Evolutionary conservation across 345 rosid species (phyloP), one percentile per base, ranked within the genome.

Genomic region (Melaleuca quinquenervia): DNA sequence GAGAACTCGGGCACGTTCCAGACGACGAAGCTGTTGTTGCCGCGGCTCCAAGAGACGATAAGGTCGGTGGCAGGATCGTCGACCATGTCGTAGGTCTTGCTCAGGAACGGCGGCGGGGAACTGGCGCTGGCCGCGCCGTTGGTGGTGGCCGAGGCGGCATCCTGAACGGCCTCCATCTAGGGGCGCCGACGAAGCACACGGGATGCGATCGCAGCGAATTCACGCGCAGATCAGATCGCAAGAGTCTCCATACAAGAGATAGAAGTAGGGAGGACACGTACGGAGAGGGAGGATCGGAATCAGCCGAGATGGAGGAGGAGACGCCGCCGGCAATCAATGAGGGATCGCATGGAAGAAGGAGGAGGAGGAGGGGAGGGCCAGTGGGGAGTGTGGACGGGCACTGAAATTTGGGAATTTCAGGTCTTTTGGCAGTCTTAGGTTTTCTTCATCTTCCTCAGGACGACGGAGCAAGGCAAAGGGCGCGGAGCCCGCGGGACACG

Each of bases 1-100:
- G 86, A 74, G 86, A 85, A 85, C 52, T 84, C 85, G 32, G 85
- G 85, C 8, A 60, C 75, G n/a, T 84, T 84, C 85, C 85, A 84
- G 52, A 84, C 85, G 52, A 84, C 85, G 85, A 84, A 84, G 36
- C 75, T 84, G 85, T 84, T 84, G 74, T 84, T 54, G 76, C 36
- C 51, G 74, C 64, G 14, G 85, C 85, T 58, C 85, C 85, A 84
- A 29, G 85, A 84, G 74, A 84, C 85, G 22, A 84, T 24, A 16
- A 78, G 6, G 85, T 58, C 78, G 32, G 85, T 84, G 32, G 85
- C 58, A 27, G 85, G 85, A 49, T 84, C 85, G 51, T 84, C 85
- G 75, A 84, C 85, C 85, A 84, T 84, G 85, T 84, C 85, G 74
- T 84, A 84, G 75, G 85, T 84, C 85, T 84, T 84, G 75, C 75